phyloP scores from a whole-genome alignment of 495 filamentous ascomycete genomes.

The Polyplosphaeria fusca region DNA sequence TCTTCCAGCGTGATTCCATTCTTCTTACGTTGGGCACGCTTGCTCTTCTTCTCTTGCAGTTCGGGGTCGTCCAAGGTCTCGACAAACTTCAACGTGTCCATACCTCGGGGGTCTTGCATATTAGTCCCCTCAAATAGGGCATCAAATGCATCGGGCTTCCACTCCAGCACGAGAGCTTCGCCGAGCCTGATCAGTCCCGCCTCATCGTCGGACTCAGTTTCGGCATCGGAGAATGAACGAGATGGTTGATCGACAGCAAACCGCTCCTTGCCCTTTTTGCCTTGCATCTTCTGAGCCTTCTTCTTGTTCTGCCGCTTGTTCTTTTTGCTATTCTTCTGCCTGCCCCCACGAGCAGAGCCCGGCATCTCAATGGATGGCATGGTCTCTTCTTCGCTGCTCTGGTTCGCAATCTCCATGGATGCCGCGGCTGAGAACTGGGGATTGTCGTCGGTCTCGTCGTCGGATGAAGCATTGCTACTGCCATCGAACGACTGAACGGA shows the following conservation, averaged over 20 bases:
- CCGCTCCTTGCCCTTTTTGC: conserved; percentile 35
- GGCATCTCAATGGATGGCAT: conserved; percentile 11
- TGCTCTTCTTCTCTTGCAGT: conserved; percentile 56
- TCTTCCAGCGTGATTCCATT: conserved; percentile 80
- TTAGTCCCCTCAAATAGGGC: conserved; percentile 61
- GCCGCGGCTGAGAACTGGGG: conserved; percentile 24
- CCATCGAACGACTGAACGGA: conserved; percentile 37
- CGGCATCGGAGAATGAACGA: conserved; percentile 13
- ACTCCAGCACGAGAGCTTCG: conserved; percentile 84
- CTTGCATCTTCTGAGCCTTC: conserved; percentile 32
- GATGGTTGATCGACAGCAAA: conserved; percentile 21
- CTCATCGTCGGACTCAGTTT: conserved; percentile 47
- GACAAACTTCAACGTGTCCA: conserved; percentile 52
- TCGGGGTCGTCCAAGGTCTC: conserved; percentile 62
- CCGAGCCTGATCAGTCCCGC: conserved; percentile 64
- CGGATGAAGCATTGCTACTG: conserved; percentile 18
- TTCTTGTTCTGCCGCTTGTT: conserved; percentile 28
- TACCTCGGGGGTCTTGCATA: conserved; percentile 49
- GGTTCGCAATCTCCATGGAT: conserved; percentile 12
- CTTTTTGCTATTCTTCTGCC: conserved; percentile 24
- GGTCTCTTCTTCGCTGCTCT: conserved; percentile 29
- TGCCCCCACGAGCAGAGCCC: conserved; percentile 14
- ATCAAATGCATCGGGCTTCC: conserved; percentile 64
- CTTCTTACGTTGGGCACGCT: conserved; percentile 61
- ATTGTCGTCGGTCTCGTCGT: conserved; percentile 28